phyloP scores from a whole-genome alignment of 176 grass and related monocot species.

The Raddia distichophylla region DNA sequence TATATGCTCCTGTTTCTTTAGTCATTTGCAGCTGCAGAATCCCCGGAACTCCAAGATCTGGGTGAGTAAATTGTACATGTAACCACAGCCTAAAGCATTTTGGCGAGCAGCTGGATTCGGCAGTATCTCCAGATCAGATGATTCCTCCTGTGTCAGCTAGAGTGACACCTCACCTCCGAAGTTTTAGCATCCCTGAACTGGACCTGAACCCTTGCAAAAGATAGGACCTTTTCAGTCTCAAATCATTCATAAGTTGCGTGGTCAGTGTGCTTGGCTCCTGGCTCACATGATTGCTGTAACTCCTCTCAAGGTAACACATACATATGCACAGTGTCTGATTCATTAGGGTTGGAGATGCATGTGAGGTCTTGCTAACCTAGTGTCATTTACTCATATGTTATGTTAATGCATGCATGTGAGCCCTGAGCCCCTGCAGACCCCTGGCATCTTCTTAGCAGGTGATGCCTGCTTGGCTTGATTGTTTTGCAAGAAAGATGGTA shows the following conservation, averaged over 20 bases:
- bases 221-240: neutral
- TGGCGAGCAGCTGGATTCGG: neutral
- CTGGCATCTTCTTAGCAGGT: conserved; percentile 18
- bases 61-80: neutral
- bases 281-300: neutral
- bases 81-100: neutral
- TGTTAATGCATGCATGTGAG: conserved; percentile 17
- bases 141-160: neutral
- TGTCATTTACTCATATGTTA: neutral
- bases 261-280: neutral
- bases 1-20: neutral
- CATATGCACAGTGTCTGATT: neutral
- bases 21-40: neutral
- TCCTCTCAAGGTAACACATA: neutral
- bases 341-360: conserved; percentile 2
- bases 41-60: neutral
- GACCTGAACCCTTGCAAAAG: neutral
- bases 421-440: neutral
- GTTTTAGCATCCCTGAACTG: neutral
- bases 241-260: neutral
- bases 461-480: conserved; percentile 7
- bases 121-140: neutral
- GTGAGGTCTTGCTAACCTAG: neutral
- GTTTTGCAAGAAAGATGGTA: neutral
- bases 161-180: neutral